Evolutionary conservation across 2,329 filamentous ascomycete species (phyloP).

Genomic region (Teratosphaeriaceae sp.): DNA sequence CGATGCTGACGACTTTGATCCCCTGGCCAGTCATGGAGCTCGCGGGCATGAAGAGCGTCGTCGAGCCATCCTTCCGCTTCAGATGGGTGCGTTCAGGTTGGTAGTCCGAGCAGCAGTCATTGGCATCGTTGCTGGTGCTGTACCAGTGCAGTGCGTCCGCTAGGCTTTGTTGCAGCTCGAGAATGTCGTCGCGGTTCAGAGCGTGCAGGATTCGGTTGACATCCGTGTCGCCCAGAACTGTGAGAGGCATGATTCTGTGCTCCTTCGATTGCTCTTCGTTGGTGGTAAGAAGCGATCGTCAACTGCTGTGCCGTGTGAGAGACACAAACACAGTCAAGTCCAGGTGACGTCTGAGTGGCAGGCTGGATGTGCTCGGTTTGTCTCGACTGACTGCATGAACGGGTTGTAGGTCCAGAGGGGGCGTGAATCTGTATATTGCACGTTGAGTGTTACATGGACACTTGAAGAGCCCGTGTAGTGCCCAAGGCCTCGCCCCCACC

Average conservation of each 20-base stretch:
- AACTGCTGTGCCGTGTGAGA: too few relatives aligned
- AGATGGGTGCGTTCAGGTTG: slow-evolving; percentile 57
- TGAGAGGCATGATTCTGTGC: slow-evolving; percentile 56
- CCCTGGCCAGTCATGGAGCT: slow-evolving; percentile 53
- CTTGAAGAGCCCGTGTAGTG: too few relatives aligned
- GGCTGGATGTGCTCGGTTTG: too few relatives aligned
- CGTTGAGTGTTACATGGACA: too few relatives aligned
- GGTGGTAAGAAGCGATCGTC: too few relatives aligned
- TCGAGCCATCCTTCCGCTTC: slow-evolving; percentile 54
- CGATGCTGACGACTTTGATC: slow-evolving; percentile 58
- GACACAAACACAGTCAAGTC: too few relatives aligned
- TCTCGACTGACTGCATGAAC: too few relatives aligned
- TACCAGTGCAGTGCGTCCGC: slow-evolving; percentile 58
- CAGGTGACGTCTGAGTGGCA: too few relatives aligned
- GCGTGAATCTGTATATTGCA: too few relatives aligned
- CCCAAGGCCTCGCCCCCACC: too few relatives aligned
- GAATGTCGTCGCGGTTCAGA: slow-evolving; percentile 50
- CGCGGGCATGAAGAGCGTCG: slow-evolving; percentile 62
- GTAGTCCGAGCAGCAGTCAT: slow-evolving; percentile 52
- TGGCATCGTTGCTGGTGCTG: slow-evolving; percentile 53
- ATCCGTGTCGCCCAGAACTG: slow-evolving; percentile 51
- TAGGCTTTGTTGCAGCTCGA: slow-evolving; percentile 51
- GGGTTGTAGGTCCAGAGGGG: too few relatives aligned
- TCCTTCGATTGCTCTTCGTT: too few relatives aligned
- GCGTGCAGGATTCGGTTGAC: slow-evolving; percentile 50